Evolutionary conservation across 352 stramenopile species (phyloP).

Genomic region (Globisporangium perplexum): DNA sequence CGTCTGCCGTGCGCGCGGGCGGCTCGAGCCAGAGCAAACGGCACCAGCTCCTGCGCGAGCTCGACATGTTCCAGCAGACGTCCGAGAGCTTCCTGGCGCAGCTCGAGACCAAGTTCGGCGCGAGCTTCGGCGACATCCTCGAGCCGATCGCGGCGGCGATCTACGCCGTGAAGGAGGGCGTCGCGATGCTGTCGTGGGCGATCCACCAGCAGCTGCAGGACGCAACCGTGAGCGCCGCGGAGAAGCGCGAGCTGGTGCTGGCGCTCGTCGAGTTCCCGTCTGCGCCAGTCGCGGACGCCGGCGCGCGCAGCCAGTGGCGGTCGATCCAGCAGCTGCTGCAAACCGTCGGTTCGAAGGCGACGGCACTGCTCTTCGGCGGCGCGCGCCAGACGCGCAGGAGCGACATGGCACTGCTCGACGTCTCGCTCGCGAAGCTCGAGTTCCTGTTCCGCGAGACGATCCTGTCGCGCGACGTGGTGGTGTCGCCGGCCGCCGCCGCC

Average conservation of each 20-base stretch:
- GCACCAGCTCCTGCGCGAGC: constrained; percentile 67
- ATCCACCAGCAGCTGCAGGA: constrained; percentile 55
- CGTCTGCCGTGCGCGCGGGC: constrained; percentile 24
- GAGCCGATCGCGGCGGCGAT: constrained; percentile 74
- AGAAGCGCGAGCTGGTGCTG: constrained; percentile 46
- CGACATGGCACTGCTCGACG: constrained; percentile 65
- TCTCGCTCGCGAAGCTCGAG: constrained; percentile 63
- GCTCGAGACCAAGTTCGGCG: constrained; percentile 59
- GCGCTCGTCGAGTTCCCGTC: constrained; percentile 72
- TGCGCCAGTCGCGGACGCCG: constrained; percentile 16
- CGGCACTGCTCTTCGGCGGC: constrained; percentile 39
- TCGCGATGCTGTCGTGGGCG: constrained; percentile 64
- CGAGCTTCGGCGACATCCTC: constrained; percentile 80
- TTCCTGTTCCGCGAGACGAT: constrained; percentile 51
- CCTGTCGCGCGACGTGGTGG: constrained; percentile 11
- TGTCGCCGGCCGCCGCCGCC: constrained; percentile 18
- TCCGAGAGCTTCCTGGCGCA: constrained; percentile 75
- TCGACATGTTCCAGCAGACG: constrained; percentile 88
- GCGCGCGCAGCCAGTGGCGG: constrained; percentile 45
- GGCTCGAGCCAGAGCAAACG: constrained; percentile 40
- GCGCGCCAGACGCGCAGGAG: constrained; percentile 47
- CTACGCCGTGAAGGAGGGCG: constrained; percentile 81
- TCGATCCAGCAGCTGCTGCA: constrained; percentile 62
- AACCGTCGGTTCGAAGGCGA: constrained; percentile 34
- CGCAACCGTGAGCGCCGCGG: constrained; percentile 26